Evolutionary conservation across 2,329 filamentous ascomycete genomes (phyloP).

Genomic region (Fusarium sp.): DNA sequence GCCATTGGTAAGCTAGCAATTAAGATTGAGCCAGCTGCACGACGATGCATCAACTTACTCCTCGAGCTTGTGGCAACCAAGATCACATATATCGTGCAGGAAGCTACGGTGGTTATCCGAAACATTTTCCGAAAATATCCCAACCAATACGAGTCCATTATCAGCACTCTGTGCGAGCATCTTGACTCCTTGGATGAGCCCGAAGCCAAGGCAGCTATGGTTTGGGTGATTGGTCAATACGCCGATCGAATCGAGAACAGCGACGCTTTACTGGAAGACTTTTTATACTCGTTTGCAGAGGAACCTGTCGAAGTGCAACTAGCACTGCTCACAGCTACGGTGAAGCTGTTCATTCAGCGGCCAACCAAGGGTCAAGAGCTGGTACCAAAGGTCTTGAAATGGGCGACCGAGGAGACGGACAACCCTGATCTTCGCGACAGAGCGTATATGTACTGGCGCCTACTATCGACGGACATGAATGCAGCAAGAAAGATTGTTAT

Average conservation of each 20-base stretch:
- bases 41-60: constrained; percentile 90
- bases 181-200: constrained; percentile 97
- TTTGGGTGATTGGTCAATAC: constrained; percentile 99
- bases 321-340: constrained; percentile 92
- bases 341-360: constrained; percentile 97
- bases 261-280: constrained; percentile 93
- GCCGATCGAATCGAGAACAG: constrained; percentile 98
- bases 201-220: constrained; percentile 97
- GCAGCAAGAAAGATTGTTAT: constrained; percentile 91
- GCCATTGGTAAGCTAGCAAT: constrained; percentile 98
- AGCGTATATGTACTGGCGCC: constrained; percentile 99
- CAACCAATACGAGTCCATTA: constrained; percentile 98
- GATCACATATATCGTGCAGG: constrained; percentile 98
- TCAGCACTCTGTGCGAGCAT: constrained; percentile 94
- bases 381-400: constrained; percentile 94
- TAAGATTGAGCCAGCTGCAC: constrained; percentile 95
- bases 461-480: constrained; percentile 91
- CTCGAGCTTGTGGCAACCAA: constrained; percentile 97
- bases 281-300: constrained; percentile 91
- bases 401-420: constrained; percentile 99
- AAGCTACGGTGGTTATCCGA: constrained; percentile 97
- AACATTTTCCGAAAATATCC: constrained; percentile 99
- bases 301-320: constrained; percentile 97
- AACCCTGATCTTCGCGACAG: constrained; percentile 96
- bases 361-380: constrained; percentile 94